Conservation (phyloP, 208 protist species). For the Leishmania tarentolae region DNA sequence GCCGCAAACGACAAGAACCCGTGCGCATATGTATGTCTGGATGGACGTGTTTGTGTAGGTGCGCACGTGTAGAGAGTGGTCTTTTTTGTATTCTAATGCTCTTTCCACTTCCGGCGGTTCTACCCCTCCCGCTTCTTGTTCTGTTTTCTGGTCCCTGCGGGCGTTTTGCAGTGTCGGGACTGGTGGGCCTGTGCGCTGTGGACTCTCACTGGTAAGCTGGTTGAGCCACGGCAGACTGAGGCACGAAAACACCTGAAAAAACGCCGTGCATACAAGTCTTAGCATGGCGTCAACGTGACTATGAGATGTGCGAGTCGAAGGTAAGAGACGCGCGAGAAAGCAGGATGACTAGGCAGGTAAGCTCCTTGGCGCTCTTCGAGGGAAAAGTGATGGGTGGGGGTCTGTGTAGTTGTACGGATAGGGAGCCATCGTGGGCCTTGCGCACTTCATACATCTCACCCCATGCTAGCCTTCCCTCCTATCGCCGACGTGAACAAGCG, state of each 20-base stretch:
- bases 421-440: neutral
- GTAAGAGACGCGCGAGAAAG: neutral
- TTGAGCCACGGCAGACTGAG: neutral
- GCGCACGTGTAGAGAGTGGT: neutral
- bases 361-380: neutral
- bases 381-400: neutral
- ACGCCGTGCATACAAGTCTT: neutral
- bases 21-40: neutral
- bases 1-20: neutral
- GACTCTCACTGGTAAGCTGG: too few species aligned
- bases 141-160: neutral
- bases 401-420: neutral
- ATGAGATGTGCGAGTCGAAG: neutral
- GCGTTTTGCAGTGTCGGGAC: neutral
- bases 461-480: neutral
- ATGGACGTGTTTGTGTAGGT: neutral
- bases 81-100: neutral
- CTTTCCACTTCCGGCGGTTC: neutral
- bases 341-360: too few species aligned
- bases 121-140: neutral
- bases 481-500: neutral
- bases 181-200: neutral
- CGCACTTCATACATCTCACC: neutral
- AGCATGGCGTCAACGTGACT: neutral
- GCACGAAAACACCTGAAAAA: neutral